These are phyloP conservation scores for Naematelia encephala DNA, from an alignment of 768 basidiomycete species.

Conservation along the genomic window DNA sequence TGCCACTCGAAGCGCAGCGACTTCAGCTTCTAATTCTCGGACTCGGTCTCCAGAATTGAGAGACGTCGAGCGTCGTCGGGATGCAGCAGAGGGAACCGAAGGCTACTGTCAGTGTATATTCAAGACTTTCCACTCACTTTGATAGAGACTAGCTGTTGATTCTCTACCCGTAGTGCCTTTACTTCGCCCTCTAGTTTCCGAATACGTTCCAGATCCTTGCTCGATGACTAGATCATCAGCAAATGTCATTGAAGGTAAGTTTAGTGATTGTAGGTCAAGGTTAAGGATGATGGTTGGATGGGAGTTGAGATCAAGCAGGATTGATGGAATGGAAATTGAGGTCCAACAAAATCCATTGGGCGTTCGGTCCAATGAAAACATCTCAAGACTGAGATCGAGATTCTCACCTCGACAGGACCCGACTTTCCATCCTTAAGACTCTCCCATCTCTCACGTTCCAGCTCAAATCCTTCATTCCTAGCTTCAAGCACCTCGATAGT, in stretches of 20 bases:
- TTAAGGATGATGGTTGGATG: too few relatives aligned
- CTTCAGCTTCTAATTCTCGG: constrained; percentile 29
- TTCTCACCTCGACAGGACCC: too few relatives aligned
- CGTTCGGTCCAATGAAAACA: too few relatives aligned
- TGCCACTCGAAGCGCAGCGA: constrained; percentile 21
- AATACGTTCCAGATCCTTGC: not conserved
- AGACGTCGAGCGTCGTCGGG: constrained; percentile 15
- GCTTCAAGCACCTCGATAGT: constrained; percentile 5
- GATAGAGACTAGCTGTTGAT: not conserved
- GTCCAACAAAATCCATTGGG: too few relatives aligned
- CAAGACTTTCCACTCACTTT: not conserved
- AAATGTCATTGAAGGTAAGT: too few relatives aligned
- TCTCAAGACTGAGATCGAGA: too few relatives aligned
- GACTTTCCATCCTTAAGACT: not conserved
- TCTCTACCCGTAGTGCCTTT: not conserved
- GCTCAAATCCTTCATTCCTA: not conserved
- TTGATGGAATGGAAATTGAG: too few relatives aligned
- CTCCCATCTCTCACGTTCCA: not conserved
- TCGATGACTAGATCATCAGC: not conserved
- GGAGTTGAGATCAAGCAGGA: too few relatives aligned
- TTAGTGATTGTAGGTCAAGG: too few relatives aligned
- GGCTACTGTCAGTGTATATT: not conserved
- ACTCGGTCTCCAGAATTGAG: constrained; percentile 15
- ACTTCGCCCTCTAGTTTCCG: not conserved
- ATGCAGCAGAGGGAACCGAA: not conserved